These are phyloP conservation scores for Metarhizium anisopliae DNA, from an alignment of 2,329 filamentous ascomycete species.

Conservation along the genomic window DNA sequence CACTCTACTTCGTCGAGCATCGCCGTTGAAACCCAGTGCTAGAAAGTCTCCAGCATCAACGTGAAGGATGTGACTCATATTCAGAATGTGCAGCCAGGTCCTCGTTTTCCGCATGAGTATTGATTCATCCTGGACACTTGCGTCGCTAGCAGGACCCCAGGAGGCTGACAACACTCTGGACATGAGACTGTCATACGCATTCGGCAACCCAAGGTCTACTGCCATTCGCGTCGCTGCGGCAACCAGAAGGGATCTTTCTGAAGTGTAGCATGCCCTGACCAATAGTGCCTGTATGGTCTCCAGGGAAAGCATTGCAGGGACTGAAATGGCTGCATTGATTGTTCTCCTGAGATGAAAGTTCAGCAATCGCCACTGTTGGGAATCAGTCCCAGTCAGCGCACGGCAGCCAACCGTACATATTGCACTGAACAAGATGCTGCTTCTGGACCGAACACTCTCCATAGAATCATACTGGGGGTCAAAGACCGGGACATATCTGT, in stretches of 20 bases:
- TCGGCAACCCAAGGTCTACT: conserved; percentile 35
- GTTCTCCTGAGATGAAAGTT: too few relatives aligned
- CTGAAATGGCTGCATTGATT: too few relatives aligned
- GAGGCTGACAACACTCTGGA: background rate
- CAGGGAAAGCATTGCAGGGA: too few relatives aligned
- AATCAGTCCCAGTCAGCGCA: too few relatives aligned
- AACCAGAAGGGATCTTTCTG: conserved; percentile 40
- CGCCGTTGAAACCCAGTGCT: conserved; percentile 26
- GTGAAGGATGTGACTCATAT: conserved; percentile 40
- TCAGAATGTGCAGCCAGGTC: conserved; percentile 43
- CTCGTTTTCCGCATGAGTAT: conserved; percentile 30
- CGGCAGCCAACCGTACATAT: too few relatives aligned
- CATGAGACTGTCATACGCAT: conserved; percentile 30
- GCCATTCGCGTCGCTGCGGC: conserved; percentile 42
- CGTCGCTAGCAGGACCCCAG: background rate
- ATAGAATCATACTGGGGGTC: too few relatives aligned
- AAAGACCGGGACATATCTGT: too few relatives aligned
- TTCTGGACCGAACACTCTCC: too few relatives aligned
- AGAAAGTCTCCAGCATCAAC: conserved; percentile 26
- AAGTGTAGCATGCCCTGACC: conserved; percentile 11
- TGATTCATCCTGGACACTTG: conserved; percentile 12
- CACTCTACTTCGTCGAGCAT: conserved; percentile 35
- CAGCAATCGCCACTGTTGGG: too few relatives aligned
- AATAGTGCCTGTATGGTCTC: too few relatives aligned
- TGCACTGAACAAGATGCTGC: too few relatives aligned